These are phyloP conservation scores for Fomitopsis serialis DNA, from an alignment of 768 basidiomycete genomes.

Conservation along the genomic window DNA sequence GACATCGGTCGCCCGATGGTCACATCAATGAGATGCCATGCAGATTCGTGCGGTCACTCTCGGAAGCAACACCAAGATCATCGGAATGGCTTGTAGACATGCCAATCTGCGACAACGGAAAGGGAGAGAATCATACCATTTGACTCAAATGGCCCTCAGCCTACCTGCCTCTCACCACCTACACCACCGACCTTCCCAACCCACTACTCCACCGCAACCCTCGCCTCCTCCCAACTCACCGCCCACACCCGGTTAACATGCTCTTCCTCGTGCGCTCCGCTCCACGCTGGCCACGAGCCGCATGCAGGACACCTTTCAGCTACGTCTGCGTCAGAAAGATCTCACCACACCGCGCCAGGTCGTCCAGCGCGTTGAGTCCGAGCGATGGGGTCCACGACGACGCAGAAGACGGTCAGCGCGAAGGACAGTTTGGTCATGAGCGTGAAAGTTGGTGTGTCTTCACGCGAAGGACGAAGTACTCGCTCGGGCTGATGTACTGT, in stretches of 20 bases:
- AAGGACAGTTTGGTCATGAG: constrained; percentile 69
- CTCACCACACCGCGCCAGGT: constrained; percentile 62
- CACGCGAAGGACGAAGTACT: constrained; percentile 54
- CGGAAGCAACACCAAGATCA: no score
- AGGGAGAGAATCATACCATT: no score
- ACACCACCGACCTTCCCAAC: no score
- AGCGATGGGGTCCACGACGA: constrained; percentile 32
- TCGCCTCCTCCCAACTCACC: constrained; percentile 52
- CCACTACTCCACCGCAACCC: constrained; percentile 40
- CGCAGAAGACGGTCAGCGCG: constrained; percentile 72
- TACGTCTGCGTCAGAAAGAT: constrained; percentile 76
- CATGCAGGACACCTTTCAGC: constrained; percentile 69
- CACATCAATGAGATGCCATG: no score
- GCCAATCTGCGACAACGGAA: no score
- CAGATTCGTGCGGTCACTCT: no score
- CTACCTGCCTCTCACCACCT: no score
- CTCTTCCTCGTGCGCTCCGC: constrained; percentile 55
- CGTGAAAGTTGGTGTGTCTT: constrained; percentile 45
- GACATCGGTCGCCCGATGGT: no score
- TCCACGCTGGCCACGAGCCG: constrained; percentile 77
- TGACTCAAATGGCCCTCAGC: no score
- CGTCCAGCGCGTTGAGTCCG: constrained; percentile 43
- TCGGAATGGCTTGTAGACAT: no score
- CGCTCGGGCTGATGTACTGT: constrained; percentile 60
- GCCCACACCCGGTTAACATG: constrained; percentile 62